Evolutionary conservation across 2,329 filamentous ascomycete species (phyloP), one percentile per base, ranked within the genome.

Genomic region (Fusarium scirpi): DNA sequence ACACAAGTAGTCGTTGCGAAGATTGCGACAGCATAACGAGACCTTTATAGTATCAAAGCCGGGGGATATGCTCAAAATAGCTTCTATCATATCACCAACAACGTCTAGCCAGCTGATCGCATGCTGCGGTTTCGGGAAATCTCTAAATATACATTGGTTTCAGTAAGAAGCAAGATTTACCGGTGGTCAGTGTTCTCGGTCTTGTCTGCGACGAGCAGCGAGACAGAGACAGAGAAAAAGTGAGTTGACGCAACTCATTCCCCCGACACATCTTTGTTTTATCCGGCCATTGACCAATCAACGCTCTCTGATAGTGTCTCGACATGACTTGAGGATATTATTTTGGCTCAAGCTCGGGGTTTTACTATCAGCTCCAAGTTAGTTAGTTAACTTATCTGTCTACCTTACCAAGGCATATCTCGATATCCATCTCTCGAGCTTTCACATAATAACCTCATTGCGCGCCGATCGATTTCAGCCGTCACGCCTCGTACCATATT

Each of bases 241-340:
- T 40, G 44, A 69, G 64, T 72, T 67, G 73, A 68, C 65, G 66
- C 71, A 75, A 73, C 71, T 72, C 68, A 65, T 70, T 58, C 60
- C 58, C 59, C 59, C 60, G 62, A 69, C 69, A 69, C 62, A 72
- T 68, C 53, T 71, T 66, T 67, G 61, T 63, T 73, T 55, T 64
- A 53, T 44, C 41, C 58, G 63, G 62, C 72, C 72, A 78, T 79
- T 78, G 77, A 30, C 77, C 77, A 79, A 78, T 78, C 75, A 78
- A 53, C 66, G 55, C 41, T 49, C 61, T 51, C 68, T 69, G 76
- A 79, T 79, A 79, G 68, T 62, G 69, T 54, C 34, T 53, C 60
- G 58, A 66, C 55, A 69, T 69, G 70, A 63, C 67, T 71, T 73
- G 59, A 66, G 55, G 62, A n/a, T 54, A 65, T 71, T 67, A 55